phyloP scores from a whole-genome alignment of 139 green algal species.

The Picochlorum sp. region DNA sequence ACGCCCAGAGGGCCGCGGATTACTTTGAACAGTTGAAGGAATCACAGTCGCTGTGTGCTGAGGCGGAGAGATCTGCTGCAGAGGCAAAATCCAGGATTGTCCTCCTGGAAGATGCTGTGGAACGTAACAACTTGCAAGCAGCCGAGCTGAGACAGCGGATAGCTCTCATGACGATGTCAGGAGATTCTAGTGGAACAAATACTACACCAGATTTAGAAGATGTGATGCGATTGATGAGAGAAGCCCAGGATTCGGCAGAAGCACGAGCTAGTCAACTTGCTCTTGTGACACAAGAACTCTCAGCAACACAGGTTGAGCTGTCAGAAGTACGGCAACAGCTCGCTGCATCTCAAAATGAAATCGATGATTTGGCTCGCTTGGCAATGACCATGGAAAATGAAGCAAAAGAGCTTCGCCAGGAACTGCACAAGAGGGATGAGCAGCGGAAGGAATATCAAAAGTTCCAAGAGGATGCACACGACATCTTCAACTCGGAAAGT shows the following conservation, averaged over 20 bases:
- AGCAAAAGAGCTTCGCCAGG: no score
- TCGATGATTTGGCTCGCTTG: no score
- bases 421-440: not conserved
- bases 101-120: conserved; percentile 22
- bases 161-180: conserved; percentile 1
- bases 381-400: no score
- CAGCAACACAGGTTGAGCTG: no score
- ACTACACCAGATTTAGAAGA: not conserved
- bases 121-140: conserved; percentile 15
- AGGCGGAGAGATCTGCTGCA: not conserved
- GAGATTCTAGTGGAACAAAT: not conserved
- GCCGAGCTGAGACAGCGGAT: conserved; percentile 9
- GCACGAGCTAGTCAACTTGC: no score
- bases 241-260: no score
- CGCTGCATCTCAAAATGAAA: no score
- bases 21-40: not conserved
- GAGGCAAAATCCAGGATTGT: conserved; percentile 15
- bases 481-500: not conserved
- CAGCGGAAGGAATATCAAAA: not conserved
- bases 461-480: not conserved
- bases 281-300: no score
- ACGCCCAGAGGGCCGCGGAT: not conserved
- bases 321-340: no score
- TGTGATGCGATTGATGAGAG: no score
- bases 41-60: not conserved